A percentile compares a stretch with the other conserved stretches of the same genome.
These are phyloP conservation scores for Wakefieldia striispora DNA, from an alignment of 768 basidiomycete species.

Conservation along the genomic window DNA sequence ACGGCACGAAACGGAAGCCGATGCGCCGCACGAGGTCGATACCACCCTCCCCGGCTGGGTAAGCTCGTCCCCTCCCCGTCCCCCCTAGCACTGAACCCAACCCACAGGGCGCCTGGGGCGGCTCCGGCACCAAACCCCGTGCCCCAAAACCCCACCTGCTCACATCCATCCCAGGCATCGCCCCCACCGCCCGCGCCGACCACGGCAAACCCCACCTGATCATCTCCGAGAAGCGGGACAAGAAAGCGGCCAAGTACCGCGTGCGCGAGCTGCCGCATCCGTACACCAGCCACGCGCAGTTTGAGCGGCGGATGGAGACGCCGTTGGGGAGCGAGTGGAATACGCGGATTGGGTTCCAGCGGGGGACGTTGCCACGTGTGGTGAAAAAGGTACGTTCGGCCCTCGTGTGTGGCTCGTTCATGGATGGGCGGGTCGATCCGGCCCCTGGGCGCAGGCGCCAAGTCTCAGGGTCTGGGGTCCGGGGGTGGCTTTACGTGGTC, in stretches of 20 bases:
- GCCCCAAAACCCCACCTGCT: slow-evolving; percentile 69
- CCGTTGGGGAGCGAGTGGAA: slow-evolving; percentile 95
- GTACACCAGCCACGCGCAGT: slow-evolving; percentile 91
- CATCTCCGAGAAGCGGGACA: slow-evolving; percentile 93
- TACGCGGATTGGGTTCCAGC: slow-evolving; percentile 79
- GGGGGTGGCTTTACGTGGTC: background rate
- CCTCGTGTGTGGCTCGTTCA: too few species aligned
- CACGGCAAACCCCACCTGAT: slow-evolving; percentile 85
- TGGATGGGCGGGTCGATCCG: too few species aligned
- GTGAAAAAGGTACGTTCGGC: slow-evolving; percentile 70
- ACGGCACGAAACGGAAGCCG: slow-evolving; percentile 73
- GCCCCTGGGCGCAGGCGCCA: too few species aligned
- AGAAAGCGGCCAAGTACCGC: slow-evolving; percentile 86
- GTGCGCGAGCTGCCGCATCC: slow-evolving; percentile 93
- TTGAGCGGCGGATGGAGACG: slow-evolving; percentile 75
- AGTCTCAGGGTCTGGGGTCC: too few species aligned
- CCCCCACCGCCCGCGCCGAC: slow-evolving; percentile 78
- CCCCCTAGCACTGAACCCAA: background rate
- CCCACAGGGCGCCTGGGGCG: slow-evolving; percentile 87
- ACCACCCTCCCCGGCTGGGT: slow-evolving; percentile 96
- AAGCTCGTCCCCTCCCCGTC: slow-evolving; percentile 25
- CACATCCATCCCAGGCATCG: slow-evolving; percentile 80
- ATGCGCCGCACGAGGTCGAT: slow-evolving; percentile 86
- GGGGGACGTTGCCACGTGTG: slow-evolving; percentile 79
- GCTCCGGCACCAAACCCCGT: slow-evolving; percentile 61